These are phyloP conservation scores for Aspergillus phoenicis DNA, from an alignment of 2,329 filamentous ascomycete genomes.

Conservation along the genomic window DNA sequence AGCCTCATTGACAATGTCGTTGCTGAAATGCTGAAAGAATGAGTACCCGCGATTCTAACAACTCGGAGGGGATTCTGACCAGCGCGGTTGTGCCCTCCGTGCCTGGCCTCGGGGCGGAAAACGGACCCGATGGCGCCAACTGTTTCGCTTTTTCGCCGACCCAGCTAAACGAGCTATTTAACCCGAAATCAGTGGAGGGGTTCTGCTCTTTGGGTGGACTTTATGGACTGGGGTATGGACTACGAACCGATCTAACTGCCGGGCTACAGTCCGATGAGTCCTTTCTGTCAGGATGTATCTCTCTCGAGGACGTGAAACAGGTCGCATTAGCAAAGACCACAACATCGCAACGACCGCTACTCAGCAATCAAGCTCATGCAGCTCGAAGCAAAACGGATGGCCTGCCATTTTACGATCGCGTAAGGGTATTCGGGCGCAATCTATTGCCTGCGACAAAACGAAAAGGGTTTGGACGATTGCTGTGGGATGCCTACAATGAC, in stretches of 20 bases:
- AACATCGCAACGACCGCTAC: neutral
- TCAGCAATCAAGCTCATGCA: neutral
- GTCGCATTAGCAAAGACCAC: neutral
- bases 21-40: too few species aligned
- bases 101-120: too few species aligned
- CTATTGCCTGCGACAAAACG: constrained; percentile 63
- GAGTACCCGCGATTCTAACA: too few species aligned
- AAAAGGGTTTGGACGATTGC: constrained; percentile 66
- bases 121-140: too few species aligned
- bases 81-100: too few species aligned
- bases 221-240: constrained; percentile 68
- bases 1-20: too few species aligned
- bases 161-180: constrained; percentile 71
- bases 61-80: too few species aligned
- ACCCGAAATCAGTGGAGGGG: constrained; percentile 72
- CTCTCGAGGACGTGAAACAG: neutral
- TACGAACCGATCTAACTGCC: constrained; percentile 63
- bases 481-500: constrained; percentile 78
- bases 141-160: constrained; percentile 69
- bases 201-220: constrained; percentile 74
- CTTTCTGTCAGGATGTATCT: constrained; percentile 24
- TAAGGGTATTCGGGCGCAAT: constrained; percentile 69
- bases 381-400: too few species aligned
- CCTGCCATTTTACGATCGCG: constrained; percentile 59
- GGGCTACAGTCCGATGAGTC: constrained; percentile 71